Evolutionary conservation across 257 asterid species (phyloP), one percentile per base, ranked within the genome.

Genomic region (Nicotiana knightiana): DNA sequence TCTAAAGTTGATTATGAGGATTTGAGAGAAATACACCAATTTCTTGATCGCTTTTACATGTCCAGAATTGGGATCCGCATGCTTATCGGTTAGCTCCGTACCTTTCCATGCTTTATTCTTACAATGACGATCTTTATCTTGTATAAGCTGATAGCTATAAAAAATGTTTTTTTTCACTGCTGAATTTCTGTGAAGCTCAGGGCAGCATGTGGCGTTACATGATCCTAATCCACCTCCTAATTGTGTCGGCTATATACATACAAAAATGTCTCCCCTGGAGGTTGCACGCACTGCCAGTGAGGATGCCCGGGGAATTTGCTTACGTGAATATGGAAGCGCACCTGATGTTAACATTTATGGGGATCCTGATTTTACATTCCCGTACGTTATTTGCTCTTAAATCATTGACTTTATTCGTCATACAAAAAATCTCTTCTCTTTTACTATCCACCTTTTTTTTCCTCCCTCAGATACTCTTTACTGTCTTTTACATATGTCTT

Each of bases 141-240:
- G 78, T 46, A 5, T 71, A 71, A 48, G 62, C 7, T 71, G 37
- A 6, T 46, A 5, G 21, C 8, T 3, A 28, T 17, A 75, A 75
- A 46, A 46, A 71, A 26, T 75, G 62, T 75, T n/a, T 57, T 48
- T 73, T 48, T 48, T 73, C 39, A 48, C 43, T 26, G 46, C 4
- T 75, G 30, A 51, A 64, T 64, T 77, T 83, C 32, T 81, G 83
- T 48, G 54, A 28, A 88, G 80, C 81, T 87, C 95, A 95, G 99
- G 98, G 82, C 99, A 96, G 90, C 99, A 96, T 4, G 97, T 96
- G 81, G 99, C 96, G 37, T 90, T 96, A 87, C 98, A 94, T 26
- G 97, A 94, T 85, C 99, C 99, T 32, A 90, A 90, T 82, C 99
- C 99, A 24, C 92, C 81, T 82, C 98, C 98, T 51, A 85, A 96